These are phyloP conservation scores for Suillus subalutaceus DNA, from an alignment of 768 basidiomycete genomes.

Conservation along the genomic window DNA sequence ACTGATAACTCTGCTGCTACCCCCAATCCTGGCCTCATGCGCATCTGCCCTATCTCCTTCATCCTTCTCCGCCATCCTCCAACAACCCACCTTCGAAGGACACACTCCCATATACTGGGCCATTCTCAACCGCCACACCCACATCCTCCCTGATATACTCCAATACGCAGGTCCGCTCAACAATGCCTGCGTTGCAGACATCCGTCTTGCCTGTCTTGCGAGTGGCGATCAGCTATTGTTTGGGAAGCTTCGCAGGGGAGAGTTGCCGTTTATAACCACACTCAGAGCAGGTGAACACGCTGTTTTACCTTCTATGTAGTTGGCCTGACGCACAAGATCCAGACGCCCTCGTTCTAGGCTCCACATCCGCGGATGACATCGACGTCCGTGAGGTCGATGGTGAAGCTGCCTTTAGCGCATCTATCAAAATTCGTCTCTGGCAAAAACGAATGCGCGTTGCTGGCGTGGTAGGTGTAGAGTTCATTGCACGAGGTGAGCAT, in stretches of 20 bases:
- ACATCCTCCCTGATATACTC: slow-evolving; percentile 53
- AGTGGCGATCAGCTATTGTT: slow-evolving; percentile 29
- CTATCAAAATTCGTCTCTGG: slow-evolving; percentile 39
- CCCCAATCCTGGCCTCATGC: slow-evolving; percentile 37
- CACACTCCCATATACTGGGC: slow-evolving; percentile 77
- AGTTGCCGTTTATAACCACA: slow-evolving; percentile 19
- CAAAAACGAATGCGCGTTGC: slow-evolving; percentile 73
- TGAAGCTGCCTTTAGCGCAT: slow-evolving; percentile 55
- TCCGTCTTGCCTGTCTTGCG: slow-evolving; percentile 64
- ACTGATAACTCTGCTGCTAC: slow-evolving; percentile 54
- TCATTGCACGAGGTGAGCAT: slow-evolving; percentile 57
- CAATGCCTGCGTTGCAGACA: slow-evolving; percentile 53
- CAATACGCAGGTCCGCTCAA: slow-evolving; percentile 51
- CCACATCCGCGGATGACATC: slow-evolving; percentile 57
- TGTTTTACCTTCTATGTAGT: neutral
- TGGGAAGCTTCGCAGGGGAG: slow-evolving; percentile 20
- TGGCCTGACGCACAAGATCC: slow-evolving; percentile 31
- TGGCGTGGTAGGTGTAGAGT: slow-evolving; percentile 57
- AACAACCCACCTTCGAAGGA: slow-evolving; percentile 63
- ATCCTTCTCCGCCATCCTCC: slow-evolving; percentile 53
- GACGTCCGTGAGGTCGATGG: slow-evolving; percentile 52
- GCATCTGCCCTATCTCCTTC: slow-evolving; percentile 41
- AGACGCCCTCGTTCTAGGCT: slow-evolving; percentile 49
- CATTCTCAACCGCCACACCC: slow-evolving; percentile 53
- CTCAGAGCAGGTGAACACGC: slow-evolving; percentile 15